Evolutionary conservation across 305 asterid genomes (phyloP), one percentile per base, ranked within the genome.

Genomic region (Rubia balearica): DNA sequence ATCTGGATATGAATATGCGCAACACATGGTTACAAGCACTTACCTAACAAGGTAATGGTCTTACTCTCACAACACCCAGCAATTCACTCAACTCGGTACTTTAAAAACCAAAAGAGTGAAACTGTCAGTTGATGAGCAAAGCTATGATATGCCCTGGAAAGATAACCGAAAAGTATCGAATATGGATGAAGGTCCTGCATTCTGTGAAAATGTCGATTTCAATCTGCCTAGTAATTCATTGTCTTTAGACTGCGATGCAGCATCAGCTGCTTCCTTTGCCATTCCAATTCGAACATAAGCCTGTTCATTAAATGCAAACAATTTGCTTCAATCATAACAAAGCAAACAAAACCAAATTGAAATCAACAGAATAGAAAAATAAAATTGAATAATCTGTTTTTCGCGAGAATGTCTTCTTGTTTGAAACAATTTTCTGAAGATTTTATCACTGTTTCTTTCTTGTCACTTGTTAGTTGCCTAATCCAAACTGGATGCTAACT

Each of bases 211-310:
- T 6, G 89, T 85, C 65, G 76, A 80, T 78, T 82, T 84, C 79
- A 94, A 71, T 65, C 96, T 86, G 69, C 87, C 96, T 19, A 93
- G 95, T 73, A 89, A 78, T 83, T 94, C 98, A 40, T 90, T 89
- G 74, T 94, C 98, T 83, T 89, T 94, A 14, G 97, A 83, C 84
- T 91, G 96, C 70, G 91, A 82, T 72, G 97, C 97, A 73, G 93
- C 93, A 80, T 94, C 98, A 7, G 91, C 96, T 68, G 97, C 98
- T 82, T 91, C 96, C 86, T 89, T 89, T 42, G 96, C 96, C 97
- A 89, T 91, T 69, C 98, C 98, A 63, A 94, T 83, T 81, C 83
- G 89, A 30, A 96, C 98, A 77, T 86, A 94, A 66, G 97, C 96
- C 97, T 94, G 85, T 68, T 78, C 67, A 51, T 59, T 56, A 27